Evolutionary conservation across 2,329 filamentous ascomycete species (phyloP).

Genomic region (Pseudogymnoascus sp.): DNA sequence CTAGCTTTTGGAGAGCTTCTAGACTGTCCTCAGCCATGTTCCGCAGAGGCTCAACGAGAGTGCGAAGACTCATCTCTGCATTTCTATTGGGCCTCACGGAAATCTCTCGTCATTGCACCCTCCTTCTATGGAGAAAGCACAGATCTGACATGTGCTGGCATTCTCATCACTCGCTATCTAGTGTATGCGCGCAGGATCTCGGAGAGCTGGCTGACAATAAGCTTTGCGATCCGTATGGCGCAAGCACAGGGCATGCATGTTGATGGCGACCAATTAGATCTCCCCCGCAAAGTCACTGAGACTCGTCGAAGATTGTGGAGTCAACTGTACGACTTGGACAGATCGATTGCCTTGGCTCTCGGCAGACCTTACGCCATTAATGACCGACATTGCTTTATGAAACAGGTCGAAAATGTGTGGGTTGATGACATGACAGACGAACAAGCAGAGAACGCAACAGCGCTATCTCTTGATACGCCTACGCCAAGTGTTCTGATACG

Average conservation of each 20-base stretch:
- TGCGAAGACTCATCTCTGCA: constrained; percentile 33
- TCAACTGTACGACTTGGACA: constrained; percentile 34
- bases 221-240: constrained; percentile 38
- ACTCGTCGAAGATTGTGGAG: constrained; percentile 35
- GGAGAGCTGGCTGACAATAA: constrained; percentile 36
- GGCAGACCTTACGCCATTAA: constrained; percentile 35
- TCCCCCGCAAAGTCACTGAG: constrained; percentile 32
- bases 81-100: constrained; percentile 35
- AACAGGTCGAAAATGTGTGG: constrained; percentile 33
- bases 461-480: constrained; percentile 27
- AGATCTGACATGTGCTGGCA: constrained; percentile 35
- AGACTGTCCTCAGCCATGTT: constrained; percentile 28
- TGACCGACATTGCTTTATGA: constrained; percentile 33
- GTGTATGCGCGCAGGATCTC: constrained; percentile 33
- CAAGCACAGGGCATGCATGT: constrained; percentile 38
- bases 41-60: constrained; percentile 31
- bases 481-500: constrained; percentile 30
- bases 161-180: constrained; percentile 35
- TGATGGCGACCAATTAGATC: constrained; percentile 34
- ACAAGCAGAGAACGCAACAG: constrained; percentile 19
- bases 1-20: constrained; percentile 34
- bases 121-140: constrained; percentile 36
- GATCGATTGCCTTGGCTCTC: constrained; percentile 34
- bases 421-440: constrained; percentile 31
- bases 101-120: constrained; percentile 35